Conservation (phyloP, 441 rosid genomes). For the Flueggea neowawraea region DNA sequence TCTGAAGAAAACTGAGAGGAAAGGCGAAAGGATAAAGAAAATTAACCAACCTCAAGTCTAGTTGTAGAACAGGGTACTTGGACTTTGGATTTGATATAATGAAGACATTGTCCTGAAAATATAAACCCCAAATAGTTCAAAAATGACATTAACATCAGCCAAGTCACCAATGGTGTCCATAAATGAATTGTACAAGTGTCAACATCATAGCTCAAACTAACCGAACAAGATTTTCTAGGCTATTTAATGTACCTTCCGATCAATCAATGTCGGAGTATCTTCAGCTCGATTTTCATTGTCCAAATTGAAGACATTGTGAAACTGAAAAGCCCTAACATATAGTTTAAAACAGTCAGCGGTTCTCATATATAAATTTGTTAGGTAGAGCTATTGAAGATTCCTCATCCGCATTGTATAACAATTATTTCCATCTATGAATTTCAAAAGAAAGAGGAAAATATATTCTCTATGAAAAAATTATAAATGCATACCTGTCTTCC, state of each 20-base stretch:
- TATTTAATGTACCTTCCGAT: constrained; percentile 53
- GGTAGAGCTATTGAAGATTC: constrained; percentile 5
- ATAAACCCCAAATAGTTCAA: constrained; percentile 15
- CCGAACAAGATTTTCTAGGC: constrained; percentile 5
- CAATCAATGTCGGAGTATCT: constrained; percentile 85
- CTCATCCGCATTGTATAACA: background rate
- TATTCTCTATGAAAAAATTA: background rate
- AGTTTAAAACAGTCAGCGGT: constrained; percentile 26
- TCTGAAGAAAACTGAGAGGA: background rate
- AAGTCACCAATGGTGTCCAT: background rate
- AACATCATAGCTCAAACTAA: constrained; percentile 2
- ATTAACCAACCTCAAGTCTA: constrained; percentile 67
- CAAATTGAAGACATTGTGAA: constrained; percentile 74
- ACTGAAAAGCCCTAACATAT: constrained; percentile 70
- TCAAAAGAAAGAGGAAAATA: background rate
- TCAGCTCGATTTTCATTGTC: constrained; percentile 82
- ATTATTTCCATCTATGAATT: background rate
- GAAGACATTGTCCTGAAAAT: constrained; percentile 77
- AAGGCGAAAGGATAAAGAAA: background rate
- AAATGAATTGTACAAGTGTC: constrained; percentile 1
- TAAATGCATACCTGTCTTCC: constrained; percentile 77
- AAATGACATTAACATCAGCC: constrained; percentile 4
- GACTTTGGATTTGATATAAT: constrained; percentile 95
- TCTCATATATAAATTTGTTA: constrained; percentile 5
- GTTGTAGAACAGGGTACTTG: constrained; percentile 84